A percentile compares a stretch with the other conserved stretches of the same genome.
Evolutionary conservation across 331 rosid species (phyloP).

Genomic region (Rhamnella rubrinervis): DNA sequence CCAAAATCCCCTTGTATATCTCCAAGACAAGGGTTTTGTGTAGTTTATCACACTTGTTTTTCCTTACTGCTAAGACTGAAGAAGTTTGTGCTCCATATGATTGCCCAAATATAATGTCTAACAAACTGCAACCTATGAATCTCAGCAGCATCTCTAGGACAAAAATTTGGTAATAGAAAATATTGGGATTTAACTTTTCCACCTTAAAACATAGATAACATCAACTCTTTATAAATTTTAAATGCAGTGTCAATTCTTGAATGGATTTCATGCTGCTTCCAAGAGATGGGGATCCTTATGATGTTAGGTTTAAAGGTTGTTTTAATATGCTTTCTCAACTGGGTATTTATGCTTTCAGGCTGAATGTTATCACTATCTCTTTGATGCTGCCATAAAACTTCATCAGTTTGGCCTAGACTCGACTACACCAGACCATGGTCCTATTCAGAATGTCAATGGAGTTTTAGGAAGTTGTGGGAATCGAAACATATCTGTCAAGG

Average conservation of each 20-base stretch:
- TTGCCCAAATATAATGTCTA: neutral
- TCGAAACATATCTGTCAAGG: constrained; percentile 52
- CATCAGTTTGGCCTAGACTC: constrained; percentile 84
- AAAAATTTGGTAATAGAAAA: neutral
- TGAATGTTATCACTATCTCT: constrained; percentile 89
- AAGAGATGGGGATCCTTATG: constrained; percentile 7
- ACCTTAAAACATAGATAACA: neutral
- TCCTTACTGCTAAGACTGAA: neutral
- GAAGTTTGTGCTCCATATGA: neutral
- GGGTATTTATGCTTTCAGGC: constrained; percentile 52
- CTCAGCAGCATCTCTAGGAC: neutral
- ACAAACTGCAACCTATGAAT: neutral
- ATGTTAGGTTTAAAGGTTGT: neutral
- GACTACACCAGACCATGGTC: constrained; percentile 76
- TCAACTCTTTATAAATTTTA: no score
- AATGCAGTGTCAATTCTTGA: no score
- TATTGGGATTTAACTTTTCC: neutral
- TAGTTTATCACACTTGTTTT: neutral
- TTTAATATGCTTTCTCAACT: constrained; percentile 20
- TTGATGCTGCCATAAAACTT: constrained; percentile 91
- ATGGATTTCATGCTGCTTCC: neutral
- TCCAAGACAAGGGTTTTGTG: neutral
- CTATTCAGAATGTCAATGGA: constrained; percentile 52
- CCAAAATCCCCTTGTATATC: neutral
- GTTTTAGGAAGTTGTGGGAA: constrained; percentile 35